Base-by-base conservation (phyloP, 345 rosid species). In the Pugionium dolabratum region DNA sequence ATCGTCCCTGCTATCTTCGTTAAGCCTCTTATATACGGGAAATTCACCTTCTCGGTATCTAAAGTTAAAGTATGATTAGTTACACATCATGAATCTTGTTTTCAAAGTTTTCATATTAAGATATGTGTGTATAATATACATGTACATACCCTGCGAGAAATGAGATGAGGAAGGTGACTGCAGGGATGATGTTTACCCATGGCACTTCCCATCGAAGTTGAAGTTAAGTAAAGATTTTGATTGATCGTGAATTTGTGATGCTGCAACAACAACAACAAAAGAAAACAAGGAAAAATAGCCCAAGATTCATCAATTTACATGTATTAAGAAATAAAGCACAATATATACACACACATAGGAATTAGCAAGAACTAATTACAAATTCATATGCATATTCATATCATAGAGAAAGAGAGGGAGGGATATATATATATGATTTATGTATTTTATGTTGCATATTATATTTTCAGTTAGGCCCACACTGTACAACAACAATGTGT, bases 1-100 rank as follows among this genome's bases (percentile, higher is more conserved):
- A 75, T 34, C 1, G 96, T 91, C 50, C 96, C 97, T 7, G 40
- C 36, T 11, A 88, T 70, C 78, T 91, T 91, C 2, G 90, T 87
- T 11, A 80, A 32, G 54, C 93, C 82, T 78, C 89, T 79, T 35
- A 54, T 9, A 71, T 85, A 78, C 74, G 77, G 18, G 7, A 82
- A 32, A 8, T 82, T 70, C 43, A 91, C 72, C 52, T 76, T 83
- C 81, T 88, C 96, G 18, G 26, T 88, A 66, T 71, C 96, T 91
- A 48, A 5, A 62, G 18, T 58, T 18, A 58, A 47, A 29, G 4
- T 47, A 3, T 9, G 41, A 11, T 48, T 61, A 29, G 46, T 9
- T 8, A 28, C 36, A 59, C n/a, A 51, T 42, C 18, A 43, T 44
- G 9, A 36, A 42, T 44, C 18, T 18, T 18, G 43, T 42, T 42